phyloP scores from a whole-genome alignment of 2,329 filamentous ascomycete species.

The Aspergillus fijiensis region DNA sequence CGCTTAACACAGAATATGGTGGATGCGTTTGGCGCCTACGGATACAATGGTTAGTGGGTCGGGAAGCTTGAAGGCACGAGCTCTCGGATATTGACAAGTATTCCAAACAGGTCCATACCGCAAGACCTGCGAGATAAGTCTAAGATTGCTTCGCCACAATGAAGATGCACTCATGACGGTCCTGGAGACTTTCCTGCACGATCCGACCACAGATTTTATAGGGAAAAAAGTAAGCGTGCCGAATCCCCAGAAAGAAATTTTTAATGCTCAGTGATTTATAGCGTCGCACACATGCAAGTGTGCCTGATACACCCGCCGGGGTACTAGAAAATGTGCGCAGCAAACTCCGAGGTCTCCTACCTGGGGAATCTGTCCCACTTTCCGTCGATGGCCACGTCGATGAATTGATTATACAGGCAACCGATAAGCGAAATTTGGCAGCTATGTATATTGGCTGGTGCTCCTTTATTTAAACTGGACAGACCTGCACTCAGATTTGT shows the following conservation, averaged over 20 bases:
- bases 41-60: conserved; percentile 65
- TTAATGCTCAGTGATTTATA: conserved; percentile 21
- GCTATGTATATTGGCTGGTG: conserved; percentile 98
- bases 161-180: conserved; percentile 98
- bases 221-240: conserved; percentile 60
- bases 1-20: conserved; percentile 98
- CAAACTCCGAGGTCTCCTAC: conserved; percentile 81
- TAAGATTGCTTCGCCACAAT: conserved; percentile 80
- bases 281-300: conserved; percentile 51
- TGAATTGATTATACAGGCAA: conserved; percentile 84
- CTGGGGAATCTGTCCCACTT: conserved; percentile 85
- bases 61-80: not conserved
- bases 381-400: conserved; percentile 98
- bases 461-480: conserved; percentile 59
- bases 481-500: not conserved
- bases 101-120: conserved; percentile 68
- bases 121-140: conserved; percentile 83
- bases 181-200: conserved; percentile 93
- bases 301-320: conserved; percentile 69
- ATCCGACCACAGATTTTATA: conserved; percentile 91
- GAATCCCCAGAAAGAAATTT: not conserved
- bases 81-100: not conserved
- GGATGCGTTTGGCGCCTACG: conserved; percentile 92
- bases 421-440: conserved; percentile 73
- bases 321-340: conserved; percentile 86